Evolutionary conservation across 2,329 filamentous ascomycete genomes (phyloP).

Genomic region (Aspergillus awamori): DNA sequence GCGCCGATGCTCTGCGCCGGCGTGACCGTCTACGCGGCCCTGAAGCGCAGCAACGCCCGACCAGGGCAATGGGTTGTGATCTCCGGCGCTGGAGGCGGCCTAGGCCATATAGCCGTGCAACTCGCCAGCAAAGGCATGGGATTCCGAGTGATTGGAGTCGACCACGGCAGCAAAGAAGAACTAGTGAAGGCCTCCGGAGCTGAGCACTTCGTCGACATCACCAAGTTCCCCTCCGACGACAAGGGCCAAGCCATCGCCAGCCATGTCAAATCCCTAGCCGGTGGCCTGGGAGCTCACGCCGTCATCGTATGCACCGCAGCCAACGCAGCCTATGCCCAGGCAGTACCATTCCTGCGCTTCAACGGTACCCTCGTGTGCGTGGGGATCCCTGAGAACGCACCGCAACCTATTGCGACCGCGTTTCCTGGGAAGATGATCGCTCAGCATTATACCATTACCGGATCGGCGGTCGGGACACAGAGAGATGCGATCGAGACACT

Average conservation of each 20-base stretch:
- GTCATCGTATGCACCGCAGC: slow-evolving; percentile 60
- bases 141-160: slow-evolving; percentile 66
- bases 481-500: slow-evolving; percentile 54
- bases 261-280: slow-evolving; percentile 60
- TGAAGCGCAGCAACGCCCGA: slow-evolving; percentile 62
- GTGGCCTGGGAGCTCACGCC: slow-evolving; percentile 62
- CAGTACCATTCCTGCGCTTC: slow-evolving; percentile 51
- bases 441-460: slow-evolving; percentile 52
- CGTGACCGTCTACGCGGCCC: slow-evolving; percentile 67
- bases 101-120: slow-evolving; percentile 67
- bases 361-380: slow-evolving; percentile 57
- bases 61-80: slow-evolving; percentile 65
- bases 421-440: slow-evolving; percentile 47
- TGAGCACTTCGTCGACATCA: slow-evolving; percentile 67
- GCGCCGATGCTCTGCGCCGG: slow-evolving; percentile 71
- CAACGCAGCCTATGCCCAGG: slow-evolving; percentile 56
- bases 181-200: slow-evolving; percentile 64
- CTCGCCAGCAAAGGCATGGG: slow-evolving; percentile 64
- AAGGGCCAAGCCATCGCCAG: slow-evolving; percentile 53
- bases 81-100: slow-evolving; percentile 62
- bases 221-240: slow-evolving; percentile 51
- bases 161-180: slow-evolving; percentile 63
- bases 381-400: slow-evolving; percentile 53
- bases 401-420: slow-evolving; percentile 49
- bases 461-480: slow-evolving; percentile 55